Percentiles rank a stretch among this genome's conserved stretches.
These are phyloP conservation scores for Penicillium atrosanguineum DNA, from an alignment of 495 filamentous ascomycete species.

Conservation along the genomic window DNA sequence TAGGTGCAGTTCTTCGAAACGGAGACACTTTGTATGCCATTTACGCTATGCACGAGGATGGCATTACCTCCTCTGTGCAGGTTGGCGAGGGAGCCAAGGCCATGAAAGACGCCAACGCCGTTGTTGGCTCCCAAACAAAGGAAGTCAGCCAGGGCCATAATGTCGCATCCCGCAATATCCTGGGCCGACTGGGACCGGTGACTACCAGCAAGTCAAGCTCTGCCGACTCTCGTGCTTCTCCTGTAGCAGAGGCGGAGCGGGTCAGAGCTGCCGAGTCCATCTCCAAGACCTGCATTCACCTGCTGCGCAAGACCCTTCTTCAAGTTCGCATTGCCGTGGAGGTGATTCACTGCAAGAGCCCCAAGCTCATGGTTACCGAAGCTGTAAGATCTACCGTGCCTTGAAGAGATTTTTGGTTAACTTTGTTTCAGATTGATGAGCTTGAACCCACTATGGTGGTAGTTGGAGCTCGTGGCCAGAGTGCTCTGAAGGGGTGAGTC, in stretches of 20 bases:
- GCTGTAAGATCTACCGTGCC: slow-evolving; percentile 51
- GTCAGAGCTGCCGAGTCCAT: slow-evolving; percentile 72
- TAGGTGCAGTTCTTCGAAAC: slow-evolving; percentile 91
- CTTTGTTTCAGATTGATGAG: slow-evolving; percentile 67
- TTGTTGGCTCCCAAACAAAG: slow-evolving; percentile 51
- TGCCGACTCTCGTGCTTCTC: slow-evolving; percentile 39
- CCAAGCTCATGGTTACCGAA: slow-evolving; percentile 80
- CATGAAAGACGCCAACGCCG: slow-evolving; percentile 68
- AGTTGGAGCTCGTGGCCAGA: slow-evolving; percentile 83
- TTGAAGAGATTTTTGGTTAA: slow-evolving; percentile 16
- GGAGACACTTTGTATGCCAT: slow-evolving; percentile 92
- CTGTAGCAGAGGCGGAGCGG: slow-evolving; percentile 72
- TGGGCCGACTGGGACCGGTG: slow-evolving; percentile 35
- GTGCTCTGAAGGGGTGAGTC: slow-evolving; percentile 86
- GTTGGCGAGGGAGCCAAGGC: slow-evolving; percentile 60
- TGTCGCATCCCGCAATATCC: slow-evolving; percentile 31
- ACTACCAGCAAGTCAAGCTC: slow-evolving; percentile 44
- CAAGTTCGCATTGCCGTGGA: slow-evolving; percentile 92
- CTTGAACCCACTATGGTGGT: slow-evolving; percentile 91
- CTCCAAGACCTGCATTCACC: slow-evolving; percentile 71
- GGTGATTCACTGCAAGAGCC: slow-evolving; percentile 97
- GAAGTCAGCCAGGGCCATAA: slow-evolving; percentile 33
- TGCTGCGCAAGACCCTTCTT: slow-evolving; percentile 84
- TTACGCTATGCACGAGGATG: slow-evolving; percentile 86
- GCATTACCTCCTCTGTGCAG: slow-evolving; percentile 39